Base-by-base conservation (phyloP, 305 asterid species). In the Nicotiana rustica region DNA sequence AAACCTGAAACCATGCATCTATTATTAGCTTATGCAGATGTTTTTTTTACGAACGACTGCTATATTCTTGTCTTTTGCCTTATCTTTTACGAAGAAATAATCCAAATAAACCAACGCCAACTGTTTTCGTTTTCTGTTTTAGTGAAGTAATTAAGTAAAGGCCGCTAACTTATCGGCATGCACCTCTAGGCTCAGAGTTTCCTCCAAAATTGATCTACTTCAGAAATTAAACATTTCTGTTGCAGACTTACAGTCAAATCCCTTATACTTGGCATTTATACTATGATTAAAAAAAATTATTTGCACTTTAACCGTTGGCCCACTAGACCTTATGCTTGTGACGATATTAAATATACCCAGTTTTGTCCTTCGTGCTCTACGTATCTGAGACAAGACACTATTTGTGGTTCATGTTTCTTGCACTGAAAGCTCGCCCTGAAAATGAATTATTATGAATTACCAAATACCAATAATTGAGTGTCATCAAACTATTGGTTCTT, bases 341-440 rank as follows among this genome's bases (percentile, higher is more conserved):
- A n/a, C 61, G 25, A 73, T 80, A 84, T 70, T 73, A 25, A 81
- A 61, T 61, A 1, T 61, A 29, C 70, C 60, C 61, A 29, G 2
- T 64, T 38, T 19, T 19, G 57, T 41, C 41, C 62, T 62, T 62
- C 41, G 44, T 79, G 80, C 65, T 29, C 6, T 77, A 31, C 13
- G 7, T 18, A 56, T 59, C 47, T 55, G 59, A 62, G 60, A 79
- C 62, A 6, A 75, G 15, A 29, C 47, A 29, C 65, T 29, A 21
- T 25, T 75, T 52, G 78, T 29, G 59, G 75, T n/a, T 67, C 62
- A 10, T 78, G 76, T 79, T 79, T 77, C 81, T 80, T 79, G 21
- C 56, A 78, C n/a, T 61, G 60, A 61, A 78, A 36, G 29, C 71
- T 10, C 35, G 2, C 73, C 21, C 35, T 78, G 4, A 35, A n/a